Conservation (phyloP, 2,329 filamentous ascomycete species). For the Pseudopyricularia javanii region DNA sequence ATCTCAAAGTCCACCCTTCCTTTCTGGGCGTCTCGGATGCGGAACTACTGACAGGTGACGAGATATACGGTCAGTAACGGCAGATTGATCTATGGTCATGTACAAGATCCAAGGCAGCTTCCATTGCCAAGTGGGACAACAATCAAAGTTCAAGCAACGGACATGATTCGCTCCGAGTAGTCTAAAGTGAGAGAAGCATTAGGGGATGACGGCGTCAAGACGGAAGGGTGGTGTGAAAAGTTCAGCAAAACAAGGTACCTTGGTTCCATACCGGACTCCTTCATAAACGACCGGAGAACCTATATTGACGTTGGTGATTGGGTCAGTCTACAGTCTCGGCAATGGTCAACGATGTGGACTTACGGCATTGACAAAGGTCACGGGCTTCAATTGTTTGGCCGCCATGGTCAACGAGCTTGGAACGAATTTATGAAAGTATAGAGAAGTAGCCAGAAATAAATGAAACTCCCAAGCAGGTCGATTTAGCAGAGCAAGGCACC, state of each 20-base stretch:
- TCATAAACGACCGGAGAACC: conserved; percentile 79
- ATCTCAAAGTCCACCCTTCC: conserved; percentile 67
- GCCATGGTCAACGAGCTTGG: conserved; percentile 11
- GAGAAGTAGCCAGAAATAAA: too few species aligned
- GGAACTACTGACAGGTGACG: conserved; percentile 35
- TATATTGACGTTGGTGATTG: conserved; percentile 18
- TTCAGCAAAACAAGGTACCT: conserved; percentile 48
- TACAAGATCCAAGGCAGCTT: too few species aligned
- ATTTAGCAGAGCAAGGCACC: too few species aligned
- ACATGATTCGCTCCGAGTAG: conserved; percentile 23
- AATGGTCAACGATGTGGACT: background rate
- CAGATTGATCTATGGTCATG: too few species aligned
- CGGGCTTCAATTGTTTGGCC: conserved; percentile 13
- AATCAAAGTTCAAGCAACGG: too few species aligned
- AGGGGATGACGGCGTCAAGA: background rate
- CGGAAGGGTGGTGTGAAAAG: background rate
- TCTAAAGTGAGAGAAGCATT: conserved; percentile 11
- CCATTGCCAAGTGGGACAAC: too few species aligned
- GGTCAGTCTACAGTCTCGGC: background rate
- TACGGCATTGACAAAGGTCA: conserved; percentile 19
- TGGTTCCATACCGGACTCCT: conserved; percentile 77
- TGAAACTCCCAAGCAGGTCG: too few species aligned
- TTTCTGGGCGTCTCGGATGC: conserved; percentile 49
- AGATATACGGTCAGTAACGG: background rate
- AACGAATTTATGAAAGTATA: too few species aligned